Base-by-base conservation (phyloP, 805 yeast genomes). In the Saccharomycopsis vini region DNA sequence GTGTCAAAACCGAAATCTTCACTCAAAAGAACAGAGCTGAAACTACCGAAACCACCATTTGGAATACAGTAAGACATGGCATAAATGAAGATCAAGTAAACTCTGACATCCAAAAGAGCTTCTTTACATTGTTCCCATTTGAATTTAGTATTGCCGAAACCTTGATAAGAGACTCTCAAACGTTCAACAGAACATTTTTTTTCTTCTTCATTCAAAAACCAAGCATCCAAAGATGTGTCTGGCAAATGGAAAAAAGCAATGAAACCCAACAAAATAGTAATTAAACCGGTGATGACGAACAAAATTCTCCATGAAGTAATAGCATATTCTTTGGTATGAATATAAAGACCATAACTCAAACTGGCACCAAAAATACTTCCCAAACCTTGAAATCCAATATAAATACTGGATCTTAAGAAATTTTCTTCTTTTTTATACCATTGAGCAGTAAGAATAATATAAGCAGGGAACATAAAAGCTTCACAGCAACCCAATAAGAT, bases 211-310 rank as follows among this genome's bases (percentile, higher is more conserved):
- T 57, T 57, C 47, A 60, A 58, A 31, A 58, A 59, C 62, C 64
- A 62, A 3, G 71, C 66, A 19, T 54, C 46, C 55, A 48, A 28
- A 33, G 79, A 79, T 10, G 56, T 52, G 51, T 70, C 69, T n/a
- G 80, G 80, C 26, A 77, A 47, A 46, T 67, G 68, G 33, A 69
- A 39, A 71, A 58, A 2, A 66, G 32, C 12, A 68, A 36, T 10
- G 77, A 78, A 16, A 70, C 50, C 4, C 63, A n/a, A n/a, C n/a
- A n/a, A 52, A 12, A 73, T 55, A 1, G 83, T 75, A 45, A 75
- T 62, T n/a, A 64, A 55, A 4, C 87, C 87, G 34, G 71, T 62
- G 15, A 76, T 62, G 34, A 79, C 57, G 53, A 68, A 79, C 2
- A 74, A 52, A n/a, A 71, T 52, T 53, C 69, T 69, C 83, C 83